Evolutionary conservation across 805 yeast genomes (phyloP).

Genomic region (Candida qinlingensis): DNA sequence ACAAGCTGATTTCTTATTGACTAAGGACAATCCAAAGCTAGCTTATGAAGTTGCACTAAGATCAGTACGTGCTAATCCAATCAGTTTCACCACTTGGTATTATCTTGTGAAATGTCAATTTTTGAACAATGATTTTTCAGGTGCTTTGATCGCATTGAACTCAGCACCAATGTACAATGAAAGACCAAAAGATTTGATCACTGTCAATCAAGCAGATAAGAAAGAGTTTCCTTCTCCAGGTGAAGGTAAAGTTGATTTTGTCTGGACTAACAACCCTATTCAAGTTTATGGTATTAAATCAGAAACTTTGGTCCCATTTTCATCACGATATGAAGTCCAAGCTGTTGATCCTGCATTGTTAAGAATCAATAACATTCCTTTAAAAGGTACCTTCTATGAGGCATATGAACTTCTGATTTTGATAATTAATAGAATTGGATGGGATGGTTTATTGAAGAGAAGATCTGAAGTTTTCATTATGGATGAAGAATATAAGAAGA

Average conservation of each 20-base stretch:
- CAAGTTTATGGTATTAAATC: constrained; percentile 24
- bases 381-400: constrained; percentile 47
- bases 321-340: constrained; percentile 29
- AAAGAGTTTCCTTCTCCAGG: constrained; percentile 45
- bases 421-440: constrained; percentile 65
- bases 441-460: constrained; percentile 68
- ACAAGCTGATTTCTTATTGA: constrained; percentile 60
- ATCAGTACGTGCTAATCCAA: constrained; percentile 64
- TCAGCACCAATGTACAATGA: constrained; percentile 65
- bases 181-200: constrained; percentile 34
- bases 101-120: constrained; percentile 56
- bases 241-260: constrained; percentile 45
- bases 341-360: constrained; percentile 43
- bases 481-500: constrained; percentile 58
- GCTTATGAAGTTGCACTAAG: constrained; percentile 57
- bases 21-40: constrained; percentile 44
- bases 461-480: constrained; percentile 76
- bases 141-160: constrained; percentile 65
- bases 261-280: constrained; percentile 35
- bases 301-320: constrained; percentile 20
- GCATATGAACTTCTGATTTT: constrained; percentile 71
- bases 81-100: constrained; percentile 74
- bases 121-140: constrained; percentile 44
- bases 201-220: constrained; percentile 38
- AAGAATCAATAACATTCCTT: constrained; percentile 44